Evolutionary conservation across 2,329 filamentous ascomycete genomes (phyloP).

Genomic region (Pseudofabraea citricarpa): DNA sequence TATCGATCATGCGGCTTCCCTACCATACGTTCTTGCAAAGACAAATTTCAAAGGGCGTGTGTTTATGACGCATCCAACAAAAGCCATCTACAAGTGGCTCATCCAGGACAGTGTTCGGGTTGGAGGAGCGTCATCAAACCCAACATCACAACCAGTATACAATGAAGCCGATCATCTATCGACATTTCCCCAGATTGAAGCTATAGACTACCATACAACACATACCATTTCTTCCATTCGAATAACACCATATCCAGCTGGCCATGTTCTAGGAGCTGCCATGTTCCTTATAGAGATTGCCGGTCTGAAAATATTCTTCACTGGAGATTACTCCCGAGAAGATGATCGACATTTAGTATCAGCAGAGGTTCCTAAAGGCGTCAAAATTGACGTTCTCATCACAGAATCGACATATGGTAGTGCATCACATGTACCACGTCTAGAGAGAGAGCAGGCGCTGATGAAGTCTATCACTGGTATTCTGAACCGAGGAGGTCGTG

Average conservation of each 20-base stretch:
- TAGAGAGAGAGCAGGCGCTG: conserved; percentile 86
- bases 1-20: conserved; percentile 95
- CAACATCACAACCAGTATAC: conserved; percentile 71
- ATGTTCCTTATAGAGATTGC: conserved; percentile 99
- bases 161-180: conserved; percentile 93
- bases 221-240: conserved; percentile 95
- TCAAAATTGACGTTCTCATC: conserved; percentile 94
- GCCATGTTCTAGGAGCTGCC: conserved; percentile 94
- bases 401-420: conserved; percentile 98
- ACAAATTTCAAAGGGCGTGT: conserved; percentile 96
- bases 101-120: conserved; percentile 96
- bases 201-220: conserved; percentile 97
- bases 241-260: conserved; percentile 94
- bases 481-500: conserved; percentile 85
- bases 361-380: conserved; percentile 78
- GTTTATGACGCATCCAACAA: conserved; percentile 99
- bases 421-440: conserved; percentile 82
- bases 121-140: conserved; percentile 62
- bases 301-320: conserved; percentile 94
- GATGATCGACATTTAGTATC: conserved; percentile 94
- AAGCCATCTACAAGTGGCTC: conserved; percentile 99
- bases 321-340: conserved; percentile 94
- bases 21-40: conserved; percentile 95
- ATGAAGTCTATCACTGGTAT: conserved; percentile 95
- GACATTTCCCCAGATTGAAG: conserved; percentile 91